Evolutionary conservation across 2,329 filamentous ascomycete species (phyloP).

Genomic region (Arachnopeziza araneosa): DNA sequence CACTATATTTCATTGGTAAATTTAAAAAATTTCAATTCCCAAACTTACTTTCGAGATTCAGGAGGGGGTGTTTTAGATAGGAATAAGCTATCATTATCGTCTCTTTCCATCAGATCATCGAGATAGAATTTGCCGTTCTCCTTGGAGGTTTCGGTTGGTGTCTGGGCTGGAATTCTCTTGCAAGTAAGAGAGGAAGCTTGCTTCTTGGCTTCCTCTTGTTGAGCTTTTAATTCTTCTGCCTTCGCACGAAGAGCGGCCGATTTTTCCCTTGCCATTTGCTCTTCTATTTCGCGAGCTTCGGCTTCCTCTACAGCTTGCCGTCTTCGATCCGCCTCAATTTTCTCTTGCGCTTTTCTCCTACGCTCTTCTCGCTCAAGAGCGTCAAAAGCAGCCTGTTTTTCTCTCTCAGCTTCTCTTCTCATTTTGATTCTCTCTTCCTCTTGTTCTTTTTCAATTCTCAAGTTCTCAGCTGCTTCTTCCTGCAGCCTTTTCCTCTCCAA

Average conservation of each 20-base stretch:
- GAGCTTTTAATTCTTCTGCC: conserved; percentile 6
- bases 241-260: conserved; percentile 5
- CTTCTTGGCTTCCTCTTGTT: conserved; percentile 13
- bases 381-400: neutral
- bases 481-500: neutral
- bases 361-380: conserved; percentile 1
- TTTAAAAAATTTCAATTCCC: neutral
- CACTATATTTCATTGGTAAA: neutral
- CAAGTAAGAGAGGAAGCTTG: conserved; percentile 12
- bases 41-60: neutral
- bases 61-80: neutral
- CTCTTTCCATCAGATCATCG: conserved; percentile 5
- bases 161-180: neutral
- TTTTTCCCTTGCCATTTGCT: conserved; percentile 3
- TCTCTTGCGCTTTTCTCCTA: neutral
- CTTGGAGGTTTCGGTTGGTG: neutral
- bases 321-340: neutral
- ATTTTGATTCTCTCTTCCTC: conserved; percentile 2
- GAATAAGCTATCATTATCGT: neutral
- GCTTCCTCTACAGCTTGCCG: neutral
- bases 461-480: neutral
- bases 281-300: neutral
- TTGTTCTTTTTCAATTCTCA: neutral
- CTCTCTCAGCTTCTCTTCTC: conserved; percentile 6
- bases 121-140: neutral